phyloP scores from a whole-genome alignment of 2,329 filamentous ascomycete species.

The Penicillium concentricum region DNA sequence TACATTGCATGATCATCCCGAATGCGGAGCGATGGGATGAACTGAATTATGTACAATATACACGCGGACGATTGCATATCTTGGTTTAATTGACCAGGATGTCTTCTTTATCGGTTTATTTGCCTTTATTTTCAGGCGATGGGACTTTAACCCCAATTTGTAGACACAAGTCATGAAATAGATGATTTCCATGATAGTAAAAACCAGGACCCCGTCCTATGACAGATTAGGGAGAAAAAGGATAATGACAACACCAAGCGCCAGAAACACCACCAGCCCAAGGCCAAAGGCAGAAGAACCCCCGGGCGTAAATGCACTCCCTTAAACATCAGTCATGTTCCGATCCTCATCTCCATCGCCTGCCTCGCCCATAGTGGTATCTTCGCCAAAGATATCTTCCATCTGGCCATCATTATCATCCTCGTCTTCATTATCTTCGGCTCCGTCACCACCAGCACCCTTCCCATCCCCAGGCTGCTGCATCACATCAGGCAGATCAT shows the following conservation, averaged over 20 bases:
- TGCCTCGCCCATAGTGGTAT: slow-evolving; percentile 39
- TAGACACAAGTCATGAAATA: not conserved
- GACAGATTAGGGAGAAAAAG: slow-evolving; percentile 1
- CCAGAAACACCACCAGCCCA: slow-evolving; percentile 19
- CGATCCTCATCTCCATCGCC: slow-evolving; percentile 41
- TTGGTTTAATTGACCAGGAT: slow-evolving; percentile 12
- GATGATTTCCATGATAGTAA: not conserved
- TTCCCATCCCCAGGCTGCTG: slow-evolving; percentile 21
- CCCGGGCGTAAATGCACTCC: not conserved
- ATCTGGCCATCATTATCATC: slow-evolving; percentile 49
- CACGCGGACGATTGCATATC: slow-evolving; percentile 15
- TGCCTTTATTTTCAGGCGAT: not conserved
- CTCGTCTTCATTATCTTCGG: slow-evolving; percentile 37
- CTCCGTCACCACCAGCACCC: slow-evolving; percentile 34
- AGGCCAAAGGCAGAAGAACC: slow-evolving; percentile 1
- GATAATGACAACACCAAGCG: slow-evolving; percentile 13
- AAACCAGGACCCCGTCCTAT: not conserved
- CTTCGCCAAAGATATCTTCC: slow-evolving; percentile 50
- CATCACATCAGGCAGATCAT: slow-evolving; percentile 27
- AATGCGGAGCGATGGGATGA: slow-evolving; percentile 13
- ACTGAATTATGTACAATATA: slow-evolving; percentile 25
- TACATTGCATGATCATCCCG: slow-evolving; percentile 21
- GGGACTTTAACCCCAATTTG: not conserved
- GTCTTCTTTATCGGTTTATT: slow-evolving; percentile 3
- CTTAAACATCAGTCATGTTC: slow-evolving; percentile 44